phyloP scores from a whole-genome alignment of 768 basidiomycete genomes.

The Holtermannia corniformis region DNA sequence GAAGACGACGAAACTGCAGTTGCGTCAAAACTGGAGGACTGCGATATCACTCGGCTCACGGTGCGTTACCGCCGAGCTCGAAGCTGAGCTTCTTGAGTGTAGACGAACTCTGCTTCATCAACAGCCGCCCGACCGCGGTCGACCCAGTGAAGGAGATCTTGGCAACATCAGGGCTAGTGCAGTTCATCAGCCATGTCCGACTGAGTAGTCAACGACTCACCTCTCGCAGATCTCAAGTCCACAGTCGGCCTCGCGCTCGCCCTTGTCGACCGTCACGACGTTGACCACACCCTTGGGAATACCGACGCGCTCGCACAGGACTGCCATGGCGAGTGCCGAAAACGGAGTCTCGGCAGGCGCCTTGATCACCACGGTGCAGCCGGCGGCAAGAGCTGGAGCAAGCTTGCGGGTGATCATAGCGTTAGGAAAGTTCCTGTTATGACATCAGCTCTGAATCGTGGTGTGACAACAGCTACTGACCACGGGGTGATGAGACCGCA shows the following conservation, averaged over 20 bases:
- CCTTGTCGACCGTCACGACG: slow-evolving; percentile 16
- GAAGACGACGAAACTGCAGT: slow-evolving; percentile 12
- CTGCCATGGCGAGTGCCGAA: slow-evolving; percentile 19
- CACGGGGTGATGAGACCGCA: slow-evolving; percentile 40
- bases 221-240: slow-evolving; percentile 19
- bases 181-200: too few species aligned
- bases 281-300: slow-evolving; percentile 28
- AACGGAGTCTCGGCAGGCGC: slow-evolving; percentile 27
- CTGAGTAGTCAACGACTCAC: not conserved
- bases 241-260: slow-evolving; percentile 16
- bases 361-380: slow-evolving; percentile 24
- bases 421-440: slow-evolving; percentile 28
- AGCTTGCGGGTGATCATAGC: slow-evolving; percentile 28
- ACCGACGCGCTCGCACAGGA: slow-evolving; percentile 20
- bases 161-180: slow-evolving; percentile 10
- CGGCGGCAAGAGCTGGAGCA: slow-evolving; percentile 27
- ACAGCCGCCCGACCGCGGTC: slow-evolving; percentile 20
- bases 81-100: slow-evolving; percentile 30
- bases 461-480: slow-evolving; percentile 8
- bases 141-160: slow-evolving; percentile 30
- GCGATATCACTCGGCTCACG: not conserved
- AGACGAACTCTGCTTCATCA: slow-evolving; percentile 21
- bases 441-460: not conserved
- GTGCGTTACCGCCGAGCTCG: slow-evolving; percentile 25
- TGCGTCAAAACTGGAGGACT: not conserved